Evolutionary conservation across 2,329 filamentous ascomycete species (phyloP).

Genomic region (Albifimbria verrucaria): DNA sequence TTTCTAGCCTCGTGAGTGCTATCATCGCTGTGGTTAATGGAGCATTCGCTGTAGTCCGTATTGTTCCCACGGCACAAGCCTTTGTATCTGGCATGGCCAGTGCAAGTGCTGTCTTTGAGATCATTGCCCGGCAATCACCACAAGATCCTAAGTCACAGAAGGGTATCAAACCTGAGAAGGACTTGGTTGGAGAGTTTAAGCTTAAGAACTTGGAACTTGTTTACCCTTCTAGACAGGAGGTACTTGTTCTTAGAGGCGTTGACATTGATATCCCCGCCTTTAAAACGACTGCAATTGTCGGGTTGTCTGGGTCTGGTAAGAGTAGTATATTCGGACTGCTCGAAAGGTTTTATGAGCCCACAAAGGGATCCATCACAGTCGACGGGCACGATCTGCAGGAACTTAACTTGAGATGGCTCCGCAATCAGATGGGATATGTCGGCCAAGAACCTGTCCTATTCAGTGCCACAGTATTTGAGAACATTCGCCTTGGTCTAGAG

Average conservation of each 20-base stretch:
- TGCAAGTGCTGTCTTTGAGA: slow-evolving; percentile 77
- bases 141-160: slow-evolving; percentile 29
- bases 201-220: slow-evolving; percentile 41
- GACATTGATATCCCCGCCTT: slow-evolving; percentile 33
- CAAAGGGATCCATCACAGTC: slow-evolving; percentile 33
- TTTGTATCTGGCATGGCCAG: slow-evolving; percentile 76
- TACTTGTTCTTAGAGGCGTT: slow-evolving; percentile 33
- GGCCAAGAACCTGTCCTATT: slow-evolving; percentile 46
- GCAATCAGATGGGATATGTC: slow-evolving; percentile 44
- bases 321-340: slow-evolving; percentile 46
- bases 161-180: slow-evolving; percentile 20
- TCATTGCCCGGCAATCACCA: slow-evolving; percentile 66
- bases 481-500: slow-evolving; percentile 26
- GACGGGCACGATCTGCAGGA: slow-evolving; percentile 31
- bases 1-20: slow-evolving; percentile 62
- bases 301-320: slow-evolving; percentile 50
- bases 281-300: slow-evolving; percentile 50
- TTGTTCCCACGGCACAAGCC: slow-evolving; percentile 72
- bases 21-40: slow-evolving; percentile 78
- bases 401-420: slow-evolving; percentile 42
- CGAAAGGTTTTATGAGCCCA: slow-evolving; percentile 52
- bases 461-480: slow-evolving; percentile 40
- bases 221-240: slow-evolving; percentile 48
- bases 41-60: slow-evolving; percentile 75
- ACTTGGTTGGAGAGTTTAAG: slow-evolving; percentile 34